Base-by-base conservation (phyloP, 495 filamentous ascomycete species). In the Elaphomyces granulatus region DNA sequence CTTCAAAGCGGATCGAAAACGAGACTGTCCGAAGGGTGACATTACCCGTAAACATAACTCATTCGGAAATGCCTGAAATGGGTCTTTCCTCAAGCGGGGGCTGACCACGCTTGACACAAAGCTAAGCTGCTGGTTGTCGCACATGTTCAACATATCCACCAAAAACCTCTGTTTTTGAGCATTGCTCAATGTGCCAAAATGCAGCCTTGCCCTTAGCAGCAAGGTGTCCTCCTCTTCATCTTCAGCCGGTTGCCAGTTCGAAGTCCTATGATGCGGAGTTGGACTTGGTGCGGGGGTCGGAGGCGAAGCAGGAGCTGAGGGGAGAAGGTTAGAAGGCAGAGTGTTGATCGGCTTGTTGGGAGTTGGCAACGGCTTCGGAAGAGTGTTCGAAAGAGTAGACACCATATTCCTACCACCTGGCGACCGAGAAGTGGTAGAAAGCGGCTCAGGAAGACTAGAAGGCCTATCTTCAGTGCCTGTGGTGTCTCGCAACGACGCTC, bases 51-150 rank as follows among this genome's bases (percentile, higher is more conserved):
- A 67, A 53, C 87, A 95, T 30, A 98, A 59, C 56, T 98, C 90
- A 56, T 87, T 86, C 4, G 90, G 90, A 34, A 96, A 70, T 20
- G 76, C 78, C 33, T 72, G 78, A 44, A 98, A 95, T 0, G 90
- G 90, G 61, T 98, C 90, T 55, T 94, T 94, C 59, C 94, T 93
- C 43, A 98, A 64, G 35, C 87, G 67, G 26, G 90, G 90, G 45
- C 81, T 81, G 39, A 98, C 87, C 53, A 90, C 87, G 47, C 87
- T 82, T 39, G 87, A 83, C 14, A 98, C 83, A 53, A 96, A 96
- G 57, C 86, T 92, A 43, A 98, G 72, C 48, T 90, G 82, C 44
- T 90, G 85, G 48, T 82, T 94, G 50, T 90, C 85, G 64, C 92
- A 98, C 46, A 92, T 66, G 50, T 87, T 87, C 45, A 98, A 60